phyloP scores from a whole-genome alignment of 148 eudicot genomes.

The Vaccinium myrtillus region DNA sequence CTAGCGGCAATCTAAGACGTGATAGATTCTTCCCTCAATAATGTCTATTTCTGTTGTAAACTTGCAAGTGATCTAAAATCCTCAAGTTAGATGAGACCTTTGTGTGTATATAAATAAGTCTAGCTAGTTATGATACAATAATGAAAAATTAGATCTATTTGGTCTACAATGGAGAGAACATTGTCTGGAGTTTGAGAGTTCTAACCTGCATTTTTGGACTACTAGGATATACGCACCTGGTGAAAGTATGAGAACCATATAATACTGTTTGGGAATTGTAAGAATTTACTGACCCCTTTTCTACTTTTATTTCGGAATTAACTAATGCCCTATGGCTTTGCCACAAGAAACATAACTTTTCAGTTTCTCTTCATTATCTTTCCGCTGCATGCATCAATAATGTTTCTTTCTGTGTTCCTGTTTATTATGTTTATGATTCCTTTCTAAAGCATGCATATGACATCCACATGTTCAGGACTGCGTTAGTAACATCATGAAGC shows the following conservation, averaged over 20 bases:
- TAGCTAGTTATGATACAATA: not conserved
- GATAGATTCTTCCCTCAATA: not conserved
- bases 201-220: not conserved
- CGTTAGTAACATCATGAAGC: slow-evolving; percentile 75
- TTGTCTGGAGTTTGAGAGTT: not conserved
- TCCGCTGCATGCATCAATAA: not conserved
- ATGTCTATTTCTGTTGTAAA: not conserved
- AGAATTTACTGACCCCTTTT: not conserved
- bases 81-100: not conserved
- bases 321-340: not conserved
- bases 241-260: not conserved
- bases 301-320: slow-evolving; percentile 3
- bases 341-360: not conserved
- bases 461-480: slow-evolving; percentile 60
- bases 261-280: not conserved
- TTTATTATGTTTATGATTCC: slow-evolving; percentile 7
- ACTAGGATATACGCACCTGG: not conserved
- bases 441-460: slow-evolving; percentile 10
- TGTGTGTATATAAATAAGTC: not conserved
- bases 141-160: not conserved
- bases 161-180: not conserved
- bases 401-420: not conserved
- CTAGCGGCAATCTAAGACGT: not conserved
- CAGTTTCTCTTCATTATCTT: not conserved
- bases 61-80: not conserved